phyloP scores from a whole-genome alignment of 2,329 filamentous ascomycete species.

The Pseudogymnoascus sp. region DNA sequence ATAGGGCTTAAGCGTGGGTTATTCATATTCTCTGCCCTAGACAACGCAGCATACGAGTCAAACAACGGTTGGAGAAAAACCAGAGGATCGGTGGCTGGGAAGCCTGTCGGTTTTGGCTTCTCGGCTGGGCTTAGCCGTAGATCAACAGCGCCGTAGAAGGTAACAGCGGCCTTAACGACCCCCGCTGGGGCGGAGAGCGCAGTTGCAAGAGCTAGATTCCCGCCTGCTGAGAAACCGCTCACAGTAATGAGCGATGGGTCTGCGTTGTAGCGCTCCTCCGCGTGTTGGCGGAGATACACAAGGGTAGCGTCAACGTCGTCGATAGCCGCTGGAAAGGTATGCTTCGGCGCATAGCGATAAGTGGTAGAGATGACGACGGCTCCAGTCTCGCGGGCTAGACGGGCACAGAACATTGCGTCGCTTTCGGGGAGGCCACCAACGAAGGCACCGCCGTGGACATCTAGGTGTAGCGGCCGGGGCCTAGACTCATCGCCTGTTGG shows the following conservation, averaged over 20 bases:
- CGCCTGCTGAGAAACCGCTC: conserved; percentile 37
- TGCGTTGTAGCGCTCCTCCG: conserved; percentile 29
- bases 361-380: conserved; percentile 31
- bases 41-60: conserved; percentile 34
- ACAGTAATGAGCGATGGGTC: conserved; percentile 35
- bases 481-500: conserved; percentile 15
- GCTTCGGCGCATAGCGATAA: conserved; percentile 29
- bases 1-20: conserved; percentile 32
- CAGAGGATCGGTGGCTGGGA: conserved; percentile 30
- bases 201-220: conserved; percentile 32
- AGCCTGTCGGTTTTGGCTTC: background rate
- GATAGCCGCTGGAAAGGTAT: conserved; percentile 30
- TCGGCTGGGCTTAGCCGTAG: background rate
- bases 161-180: background rate
- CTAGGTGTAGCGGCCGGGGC: conserved; percentile 35
- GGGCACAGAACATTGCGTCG: conserved; percentile 28
- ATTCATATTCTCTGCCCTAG: conserved; percentile 21
- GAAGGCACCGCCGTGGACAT: conserved; percentile 38
- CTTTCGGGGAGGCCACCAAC: conserved; percentile 36
- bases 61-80: conserved; percentile 34
- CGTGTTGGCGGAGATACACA: conserved; percentile 32
- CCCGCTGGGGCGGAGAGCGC: background rate
- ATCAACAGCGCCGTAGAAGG: background rate
- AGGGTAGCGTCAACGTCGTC: conserved; percentile 36
- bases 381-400: conserved; percentile 31